These are phyloP conservation scores for Sarocladium kiliense DNA, from an alignment of 2,329 filamentous ascomycete species.

Conservation along the genomic window DNA sequence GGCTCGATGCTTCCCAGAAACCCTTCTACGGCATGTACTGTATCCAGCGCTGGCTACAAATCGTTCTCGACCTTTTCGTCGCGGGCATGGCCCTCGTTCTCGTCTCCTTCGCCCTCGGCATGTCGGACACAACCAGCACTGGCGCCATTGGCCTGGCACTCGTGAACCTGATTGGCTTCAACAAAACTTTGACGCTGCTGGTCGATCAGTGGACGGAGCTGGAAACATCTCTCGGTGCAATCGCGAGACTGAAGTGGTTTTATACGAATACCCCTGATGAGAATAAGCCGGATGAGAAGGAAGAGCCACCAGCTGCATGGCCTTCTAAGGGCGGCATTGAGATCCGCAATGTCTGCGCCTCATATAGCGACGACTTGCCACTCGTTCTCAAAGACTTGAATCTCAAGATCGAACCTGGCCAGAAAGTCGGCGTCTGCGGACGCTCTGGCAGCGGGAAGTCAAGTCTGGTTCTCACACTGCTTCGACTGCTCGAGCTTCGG, in stretches of 20 bases:
- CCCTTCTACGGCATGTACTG: constrained; percentile 45
- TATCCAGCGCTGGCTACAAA: constrained; percentile 43
- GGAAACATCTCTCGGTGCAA: constrained; percentile 24
- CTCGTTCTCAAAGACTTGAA: constrained; percentile 19
- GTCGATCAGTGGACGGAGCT: constrained; percentile 25
- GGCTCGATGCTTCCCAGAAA: constrained; percentile 38
- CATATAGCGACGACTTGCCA: constrained; percentile 14
- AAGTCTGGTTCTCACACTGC: constrained; percentile 31
- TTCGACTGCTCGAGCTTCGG: constrained; percentile 36
- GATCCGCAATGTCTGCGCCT: constrained; percentile 20
- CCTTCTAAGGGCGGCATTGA: constrained; percentile 21
- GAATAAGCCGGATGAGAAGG: constrained; percentile 11
- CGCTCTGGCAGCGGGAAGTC: constrained; percentile 39
- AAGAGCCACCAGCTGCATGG: constrained; percentile 18
- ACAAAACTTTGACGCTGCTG: constrained; percentile 16
- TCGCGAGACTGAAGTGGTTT: constrained; percentile 21
- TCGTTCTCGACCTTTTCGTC: constrained; percentile 43
- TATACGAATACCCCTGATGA: constrained; percentile 16
- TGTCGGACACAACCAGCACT: constrained; percentile 16
- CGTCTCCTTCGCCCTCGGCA: constrained; percentile 38
- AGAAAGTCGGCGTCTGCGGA: constrained; percentile 28
- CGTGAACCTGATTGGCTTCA: constrained; percentile 23
- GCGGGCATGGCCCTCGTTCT: constrained; percentile 40
- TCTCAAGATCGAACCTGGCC: constrained; percentile 22
- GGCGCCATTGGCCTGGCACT: constrained; percentile 25